Conservation (phyloP, 768 basidiomycete genomes). For the Russula earlei region DNA sequence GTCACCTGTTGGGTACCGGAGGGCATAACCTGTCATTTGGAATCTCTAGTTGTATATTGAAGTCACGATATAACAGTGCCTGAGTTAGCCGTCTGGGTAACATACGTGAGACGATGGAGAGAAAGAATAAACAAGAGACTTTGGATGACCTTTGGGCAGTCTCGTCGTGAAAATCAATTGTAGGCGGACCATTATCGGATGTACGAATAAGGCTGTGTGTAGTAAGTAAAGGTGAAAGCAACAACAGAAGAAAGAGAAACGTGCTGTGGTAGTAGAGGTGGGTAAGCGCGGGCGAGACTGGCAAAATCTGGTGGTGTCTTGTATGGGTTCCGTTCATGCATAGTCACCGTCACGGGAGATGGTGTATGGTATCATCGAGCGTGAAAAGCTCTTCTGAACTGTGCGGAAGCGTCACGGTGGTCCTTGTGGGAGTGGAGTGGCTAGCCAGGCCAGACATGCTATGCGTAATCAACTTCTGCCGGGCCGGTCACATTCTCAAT, state of each 20-base stretch:
- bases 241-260: conserved; percentile 16
- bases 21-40: conserved; percentile 77
- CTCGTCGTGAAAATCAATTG: conserved; percentile 72
- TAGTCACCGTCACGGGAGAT: conserved; percentile 11
- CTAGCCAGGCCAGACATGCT: too few species aligned
- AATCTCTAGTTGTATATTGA: conserved; percentile 49
- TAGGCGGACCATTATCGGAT: conserved; percentile 22
- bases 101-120: conserved; percentile 4
- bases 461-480: too few species aligned
- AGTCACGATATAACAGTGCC: conserved; percentile 69
- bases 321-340: conserved; percentile 47
- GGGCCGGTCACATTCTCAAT: too few species aligned
- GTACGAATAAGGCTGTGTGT: conserved; percentile 22
- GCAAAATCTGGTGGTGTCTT: conserved; percentile 45
- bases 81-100: conserved; percentile 61
- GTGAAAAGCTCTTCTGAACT: too few species aligned
- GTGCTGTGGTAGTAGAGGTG: conserved; percentile 47
- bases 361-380: neutral
- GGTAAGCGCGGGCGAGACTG: conserved; percentile 33
- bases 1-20: conserved; percentile 41
- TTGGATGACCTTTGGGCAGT: conserved; percentile 49
- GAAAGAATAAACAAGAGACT: neutral
- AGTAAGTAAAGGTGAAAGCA: neutral
- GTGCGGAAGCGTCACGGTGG: too few species aligned
- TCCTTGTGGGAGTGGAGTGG: too few species aligned